phyloP scores from a whole-genome alignment of 1,284 basidiomycete genomes.

The Naganishia sp. region DNA sequence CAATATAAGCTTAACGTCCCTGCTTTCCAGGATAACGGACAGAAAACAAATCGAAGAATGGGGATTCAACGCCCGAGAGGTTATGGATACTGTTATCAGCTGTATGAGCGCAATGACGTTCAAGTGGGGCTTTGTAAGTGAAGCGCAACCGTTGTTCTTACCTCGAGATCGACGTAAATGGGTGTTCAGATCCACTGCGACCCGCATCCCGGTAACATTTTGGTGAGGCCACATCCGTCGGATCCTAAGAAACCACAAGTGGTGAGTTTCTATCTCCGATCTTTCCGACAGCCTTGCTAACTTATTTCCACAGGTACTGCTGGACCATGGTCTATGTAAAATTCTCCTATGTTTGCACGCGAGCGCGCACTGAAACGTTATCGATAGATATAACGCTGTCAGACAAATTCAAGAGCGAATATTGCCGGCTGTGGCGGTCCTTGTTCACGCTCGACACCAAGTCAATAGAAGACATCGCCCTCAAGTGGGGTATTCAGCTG shows the following conservation, averaged over 20 bases:
- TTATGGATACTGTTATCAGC: constrained; percentile 56
- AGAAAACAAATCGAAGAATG: constrained; percentile 54
- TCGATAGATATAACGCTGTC: constrained; percentile 62
- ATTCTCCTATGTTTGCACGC: not conserved
- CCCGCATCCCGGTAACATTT: constrained; percentile 74
- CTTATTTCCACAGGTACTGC: constrained; percentile 55
- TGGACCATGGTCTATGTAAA: constrained; percentile 78
- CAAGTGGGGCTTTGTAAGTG: constrained; percentile 81
- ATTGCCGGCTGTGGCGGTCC: constrained; percentile 75
- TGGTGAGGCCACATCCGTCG: constrained; percentile 71
- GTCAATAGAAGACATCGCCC: constrained; percentile 65
- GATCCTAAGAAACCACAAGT: constrained; percentile 68
- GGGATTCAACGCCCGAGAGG: constrained; percentile 58
- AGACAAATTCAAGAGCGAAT: constrained; percentile 68
- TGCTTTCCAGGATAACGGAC: constrained; percentile 67
- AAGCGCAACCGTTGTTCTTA: not conserved
- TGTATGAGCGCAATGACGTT: constrained; percentile 85
- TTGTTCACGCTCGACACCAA: constrained; percentile 71
- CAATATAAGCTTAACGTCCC: constrained; percentile 9
- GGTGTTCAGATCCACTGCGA: constrained; percentile 60
- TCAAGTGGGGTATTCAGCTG: constrained; percentile 56
- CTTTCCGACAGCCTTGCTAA: not conserved
- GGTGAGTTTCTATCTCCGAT: constrained; percentile 54
- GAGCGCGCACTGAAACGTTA: not conserved
- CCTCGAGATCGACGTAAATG: constrained; percentile 20